These are phyloP conservation scores for Claviceps digitariae DNA, from an alignment of 2,329 filamentous ascomycete genomes.

Conservation along the genomic window DNA sequence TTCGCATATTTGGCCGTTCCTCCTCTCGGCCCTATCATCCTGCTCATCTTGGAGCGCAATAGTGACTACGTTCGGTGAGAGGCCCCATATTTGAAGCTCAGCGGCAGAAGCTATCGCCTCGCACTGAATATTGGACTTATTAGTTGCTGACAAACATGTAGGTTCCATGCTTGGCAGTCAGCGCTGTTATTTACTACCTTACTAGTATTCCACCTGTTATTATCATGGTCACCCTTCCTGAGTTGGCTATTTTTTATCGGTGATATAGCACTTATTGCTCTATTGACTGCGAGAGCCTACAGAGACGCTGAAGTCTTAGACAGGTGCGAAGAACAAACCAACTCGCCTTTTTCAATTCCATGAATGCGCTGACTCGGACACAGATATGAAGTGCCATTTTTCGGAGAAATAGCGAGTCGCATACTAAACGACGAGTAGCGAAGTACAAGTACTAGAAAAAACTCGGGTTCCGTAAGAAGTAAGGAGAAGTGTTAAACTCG, in stretches of 20 bases:
- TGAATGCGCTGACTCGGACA: background rate
- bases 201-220: conserved; percentile 68
- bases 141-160: conserved; percentile 22
- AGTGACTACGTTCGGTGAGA: conserved; percentile 87
- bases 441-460: background rate
- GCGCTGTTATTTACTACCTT: conserved; percentile 64
- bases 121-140: background rate
- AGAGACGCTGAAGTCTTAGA: conserved; percentile 59
- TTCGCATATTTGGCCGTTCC: conserved; percentile 78
- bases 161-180: conserved; percentile 95
- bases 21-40: conserved; percentile 69
- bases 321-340: conserved; percentile 29
- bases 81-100: background rate
- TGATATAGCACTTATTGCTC: conserved; percentile 64
- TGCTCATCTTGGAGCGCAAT: conserved; percentile 81
- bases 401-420: conserved; percentile 72
- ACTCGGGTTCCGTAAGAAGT: background rate
- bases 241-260: conserved; percentile 70
- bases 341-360: background rate
- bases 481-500: background rate
- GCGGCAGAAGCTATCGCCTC: background rate
- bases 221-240: conserved; percentile 72
- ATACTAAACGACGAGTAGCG: conserved; percentile 72
- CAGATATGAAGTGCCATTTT: conserved; percentile 62
- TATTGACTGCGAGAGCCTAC: conserved; percentile 68